These are phyloP conservation scores for Boletellus dicymbophilus DNA, from an alignment of 1,284 basidiomycete species.

Conservation along the genomic window DNA sequence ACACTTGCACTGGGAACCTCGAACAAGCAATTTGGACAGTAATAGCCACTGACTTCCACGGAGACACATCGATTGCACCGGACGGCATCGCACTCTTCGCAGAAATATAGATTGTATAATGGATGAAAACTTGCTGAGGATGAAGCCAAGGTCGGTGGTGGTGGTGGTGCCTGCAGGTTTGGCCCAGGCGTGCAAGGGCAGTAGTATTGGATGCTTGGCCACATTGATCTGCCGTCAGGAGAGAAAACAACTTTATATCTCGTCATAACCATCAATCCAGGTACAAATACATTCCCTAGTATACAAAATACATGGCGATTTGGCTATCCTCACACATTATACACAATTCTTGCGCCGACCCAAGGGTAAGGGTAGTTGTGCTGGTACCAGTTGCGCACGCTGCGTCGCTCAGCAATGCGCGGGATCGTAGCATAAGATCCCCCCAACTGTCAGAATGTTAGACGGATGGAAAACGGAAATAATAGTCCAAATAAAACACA, in stretches of 20 bases:
- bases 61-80: slow-evolving; percentile 92
- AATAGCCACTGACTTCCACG: slow-evolving; percentile 94
- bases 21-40: slow-evolving; percentile 98
- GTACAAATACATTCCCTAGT: slow-evolving; percentile 18
- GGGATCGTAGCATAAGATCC: slow-evolving; percentile 91
- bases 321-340: slow-evolving; percentile 46
- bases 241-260: too few species aligned
- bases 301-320: slow-evolving; percentile 3
- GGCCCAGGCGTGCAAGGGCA: slow-evolving; percentile 63
- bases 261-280: neutral
- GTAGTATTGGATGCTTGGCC: slow-evolving; percentile 58
- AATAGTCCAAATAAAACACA: slow-evolving; percentile 41
- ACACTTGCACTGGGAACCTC: slow-evolving; percentile 98
- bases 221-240: slow-evolving; percentile 15
- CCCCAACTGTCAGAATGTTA: slow-evolving; percentile 60
- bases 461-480: neutral
- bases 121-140: slow-evolving; percentile 80
- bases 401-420: slow-evolving; percentile 73
- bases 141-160: slow-evolving; percentile 72
- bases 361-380: slow-evolving; percentile 77
- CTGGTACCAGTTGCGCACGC: slow-evolving; percentile 86
- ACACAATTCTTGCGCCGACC: slow-evolving; percentile 71
- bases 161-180: slow-evolving; percentile 62
- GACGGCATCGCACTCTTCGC: slow-evolving; percentile 97
- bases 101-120: slow-evolving; percentile 90